phyloP scores from a whole-genome alignment of 2,329 filamentous ascomycete genomes.

The Scolecobasidium constrictum region DNA sequence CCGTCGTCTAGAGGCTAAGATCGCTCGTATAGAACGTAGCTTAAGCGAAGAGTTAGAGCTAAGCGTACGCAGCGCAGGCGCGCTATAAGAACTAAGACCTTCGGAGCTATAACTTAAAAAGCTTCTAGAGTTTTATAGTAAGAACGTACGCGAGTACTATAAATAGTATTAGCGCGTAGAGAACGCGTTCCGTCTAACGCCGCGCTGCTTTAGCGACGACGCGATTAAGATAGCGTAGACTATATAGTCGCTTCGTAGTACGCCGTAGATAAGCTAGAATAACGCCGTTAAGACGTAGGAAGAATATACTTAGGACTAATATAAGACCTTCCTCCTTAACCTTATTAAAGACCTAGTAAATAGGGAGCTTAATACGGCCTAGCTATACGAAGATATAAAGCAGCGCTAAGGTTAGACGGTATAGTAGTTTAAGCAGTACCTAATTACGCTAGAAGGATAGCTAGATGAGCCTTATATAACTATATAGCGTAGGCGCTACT shows the following conservation, averaged over 20 bases:
- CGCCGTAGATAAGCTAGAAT: not conserved
- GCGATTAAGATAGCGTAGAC: not conserved
- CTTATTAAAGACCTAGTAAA: not conserved
- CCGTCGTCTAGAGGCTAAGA: too few species aligned
- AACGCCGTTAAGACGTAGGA: not conserved
- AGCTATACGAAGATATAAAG: not conserved
- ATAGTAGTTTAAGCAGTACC: slow-evolving; percentile 4
- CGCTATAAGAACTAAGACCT: too few species aligned
- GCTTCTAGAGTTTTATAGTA: slow-evolving; percentile 1
- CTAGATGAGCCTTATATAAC: not conserved
- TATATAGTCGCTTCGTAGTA: not conserved
- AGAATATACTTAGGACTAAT: not conserved
- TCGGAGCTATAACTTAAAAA: too few species aligned
- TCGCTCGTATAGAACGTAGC: too few species aligned
- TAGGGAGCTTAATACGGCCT: not conserved
- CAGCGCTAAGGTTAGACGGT: not conserved
- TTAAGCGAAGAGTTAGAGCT: too few species aligned
- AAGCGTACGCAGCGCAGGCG: too few species aligned
- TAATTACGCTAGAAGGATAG: not conserved
- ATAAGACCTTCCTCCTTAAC: not conserved
- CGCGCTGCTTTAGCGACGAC: not conserved
- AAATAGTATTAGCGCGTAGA: not conserved
- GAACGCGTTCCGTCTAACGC: slow-evolving; percentile 3
- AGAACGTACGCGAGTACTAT: not conserved
- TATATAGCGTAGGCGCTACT: not conserved